These are phyloP conservation scores for Microcyclospora pomicola DNA, from an alignment of 2,329 filamentous ascomycete genomes.

Conservation along the genomic window DNA sequence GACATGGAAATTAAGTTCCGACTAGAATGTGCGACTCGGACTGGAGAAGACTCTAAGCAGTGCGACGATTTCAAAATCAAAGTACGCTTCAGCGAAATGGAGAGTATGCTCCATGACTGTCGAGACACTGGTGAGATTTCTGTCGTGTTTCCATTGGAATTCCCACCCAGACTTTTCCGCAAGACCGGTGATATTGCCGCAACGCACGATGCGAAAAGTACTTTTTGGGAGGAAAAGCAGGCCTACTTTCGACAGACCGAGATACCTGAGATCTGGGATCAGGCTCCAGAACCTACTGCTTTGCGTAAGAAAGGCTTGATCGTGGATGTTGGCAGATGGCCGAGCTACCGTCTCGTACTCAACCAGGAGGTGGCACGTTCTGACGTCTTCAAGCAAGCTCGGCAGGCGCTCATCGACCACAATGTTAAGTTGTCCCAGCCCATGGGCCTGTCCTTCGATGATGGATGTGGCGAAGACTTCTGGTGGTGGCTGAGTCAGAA, in stretches of 20 bases:
- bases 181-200: constrained; percentile 10
- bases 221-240: constrained; percentile 41
- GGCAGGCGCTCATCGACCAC: constrained; percentile 51
- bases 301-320: constrained; percentile 37
- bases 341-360: constrained; percentile 42
- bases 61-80: constrained; percentile 3
- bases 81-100: neutral
- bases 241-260: constrained; percentile 45
- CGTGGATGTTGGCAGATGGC: constrained; percentile 52
- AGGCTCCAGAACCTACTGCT: constrained; percentile 13
- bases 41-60: neutral
- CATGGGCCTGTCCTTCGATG: neutral
- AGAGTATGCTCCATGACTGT: too few species aligned
- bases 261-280: constrained; percentile 33
- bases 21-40: neutral
- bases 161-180: constrained; percentile 17
- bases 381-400: constrained; percentile 18
- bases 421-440: constrained; percentile 45
- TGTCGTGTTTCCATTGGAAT: constrained; percentile 27
- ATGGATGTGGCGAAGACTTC: neutral
- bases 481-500: constrained; percentile 4
- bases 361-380: constrained; percentile 7
- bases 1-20: constrained; percentile 34
- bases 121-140: constrained; percentile 4
- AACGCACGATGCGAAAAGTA: constrained; percentile 28